Evolutionary conservation across 306 rosid species (phyloP).

Genomic region (Purshia tridentata): DNA sequence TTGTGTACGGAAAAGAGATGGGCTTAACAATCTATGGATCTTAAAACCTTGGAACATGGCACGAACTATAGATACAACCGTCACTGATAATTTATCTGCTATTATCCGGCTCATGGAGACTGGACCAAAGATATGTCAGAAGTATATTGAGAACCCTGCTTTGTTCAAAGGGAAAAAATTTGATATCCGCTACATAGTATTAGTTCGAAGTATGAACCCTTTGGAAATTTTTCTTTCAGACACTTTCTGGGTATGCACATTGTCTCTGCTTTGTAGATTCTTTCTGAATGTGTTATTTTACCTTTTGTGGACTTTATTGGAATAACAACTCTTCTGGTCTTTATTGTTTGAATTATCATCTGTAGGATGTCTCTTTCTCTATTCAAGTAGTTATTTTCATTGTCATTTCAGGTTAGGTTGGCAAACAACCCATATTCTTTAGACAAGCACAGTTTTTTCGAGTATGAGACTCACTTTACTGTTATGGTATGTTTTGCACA

Average conservation of each 20-base stretch:
- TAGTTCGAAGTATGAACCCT: slow-evolving; percentile 81
- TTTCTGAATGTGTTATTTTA: slow-evolving; percentile 3
- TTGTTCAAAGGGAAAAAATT: slow-evolving; percentile 85
- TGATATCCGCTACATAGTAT: slow-evolving; percentile 80
- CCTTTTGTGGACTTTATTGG: not conserved
- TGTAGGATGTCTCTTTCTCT: slow-evolving; percentile 18
- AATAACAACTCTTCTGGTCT: slow-evolving; percentile 1
- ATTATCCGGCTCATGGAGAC: slow-evolving; percentile 93
- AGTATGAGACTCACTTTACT: slow-evolving; percentile 97
- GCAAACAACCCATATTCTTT: slow-evolving; percentile 85
- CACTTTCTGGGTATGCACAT: slow-evolving; percentile 82
- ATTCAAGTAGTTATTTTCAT: slow-evolving; percentile 15
- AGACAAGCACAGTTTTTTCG: slow-evolving; percentile 73
- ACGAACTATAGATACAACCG: slow-evolving; percentile 90
- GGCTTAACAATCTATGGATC: slow-evolving; percentile 79
- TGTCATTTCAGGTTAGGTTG: slow-evolving; percentile 71
- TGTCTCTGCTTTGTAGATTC: slow-evolving; percentile 14
- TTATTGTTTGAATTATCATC: slow-evolving; percentile 1
- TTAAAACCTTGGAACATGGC: slow-evolving; percentile 99
- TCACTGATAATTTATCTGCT: slow-evolving; percentile 71
- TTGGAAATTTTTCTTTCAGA: slow-evolving; percentile 77
- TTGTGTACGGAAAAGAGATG: slow-evolving; percentile 62
- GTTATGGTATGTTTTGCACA: slow-evolving; percentile 72
- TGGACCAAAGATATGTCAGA: slow-evolving; percentile 96
- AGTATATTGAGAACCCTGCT: slow-evolving; percentile 90